phyloP scores from a whole-genome alignment of 805 yeast genomes.

The Komagataella kurtzmanii region DNA sequence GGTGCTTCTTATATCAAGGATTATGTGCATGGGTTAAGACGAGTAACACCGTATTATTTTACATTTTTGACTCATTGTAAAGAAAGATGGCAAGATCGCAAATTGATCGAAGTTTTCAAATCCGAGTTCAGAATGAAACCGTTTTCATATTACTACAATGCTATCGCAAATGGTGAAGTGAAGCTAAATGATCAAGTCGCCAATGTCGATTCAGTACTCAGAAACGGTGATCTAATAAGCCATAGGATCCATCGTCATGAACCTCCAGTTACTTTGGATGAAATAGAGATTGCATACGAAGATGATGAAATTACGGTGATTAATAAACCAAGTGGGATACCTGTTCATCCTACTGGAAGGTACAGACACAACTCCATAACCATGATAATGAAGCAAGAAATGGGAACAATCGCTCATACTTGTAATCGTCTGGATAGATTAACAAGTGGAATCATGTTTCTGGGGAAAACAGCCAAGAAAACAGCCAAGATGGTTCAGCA shows the following conservation, averaged over 20 bases:
- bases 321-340: constrained; percentile 90
- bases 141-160: constrained; percentile 45
- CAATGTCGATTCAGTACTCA: constrained; percentile 44
- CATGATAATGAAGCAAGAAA: constrained; percentile 60
- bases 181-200: constrained; percentile 59
- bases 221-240: constrained; percentile 72
- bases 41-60: constrained; percentile 75
- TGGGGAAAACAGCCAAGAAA: constrained; percentile 70
- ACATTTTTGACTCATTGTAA: constrained; percentile 90
- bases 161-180: constrained; percentile 54
- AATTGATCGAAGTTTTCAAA: constrained; percentile 65
- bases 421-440: constrained; percentile 83
- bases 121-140: constrained; percentile 77
- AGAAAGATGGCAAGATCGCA: constrained; percentile 80
- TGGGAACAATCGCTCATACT: constrained; percentile 54
- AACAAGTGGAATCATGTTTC: constrained; percentile 88
- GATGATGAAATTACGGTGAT: constrained; percentile 69
- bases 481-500: constrained; percentile 69
- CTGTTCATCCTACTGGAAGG: constrained; percentile 92
- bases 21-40: constrained; percentile 38
- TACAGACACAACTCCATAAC: constrained; percentile 67
- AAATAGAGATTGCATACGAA: constrained; percentile 56
- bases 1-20: constrained; percentile 43
- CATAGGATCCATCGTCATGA: constrained; percentile 84
- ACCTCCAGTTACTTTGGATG: constrained; percentile 58